Evolutionary conservation across 805 yeast species (phyloP), one percentile per base, ranked within the genome.

Genomic region (Pichia nakasei): DNA sequence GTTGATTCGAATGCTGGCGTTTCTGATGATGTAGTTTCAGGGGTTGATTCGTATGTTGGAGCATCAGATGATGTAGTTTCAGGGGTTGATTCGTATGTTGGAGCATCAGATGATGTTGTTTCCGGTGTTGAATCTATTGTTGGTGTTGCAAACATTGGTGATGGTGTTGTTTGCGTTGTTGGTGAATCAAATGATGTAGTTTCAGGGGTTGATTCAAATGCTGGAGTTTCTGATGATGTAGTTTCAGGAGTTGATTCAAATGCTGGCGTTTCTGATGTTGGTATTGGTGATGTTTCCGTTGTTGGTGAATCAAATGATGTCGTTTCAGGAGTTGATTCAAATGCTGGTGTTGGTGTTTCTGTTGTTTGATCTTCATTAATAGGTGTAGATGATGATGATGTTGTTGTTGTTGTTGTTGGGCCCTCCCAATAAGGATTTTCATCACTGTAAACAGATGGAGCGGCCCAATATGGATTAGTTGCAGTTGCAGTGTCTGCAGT

Each of bases 1-100:
- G 38, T n/a, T n/a, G 38, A 13, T 12, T 26, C 2, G 8, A 36
- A 21, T 5, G 34, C n/a, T 20, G 42, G 21, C n/a, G 37, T 20
- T 9, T 24, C 24, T 34, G 38, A 37, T 12, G 21, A 27, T 27
- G 17, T 17, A 12, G n/a, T n/a, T n/a, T n/a, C n/a, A n/a, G n/a
- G n/a, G n/a, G n/a, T n/a, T n/a, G n/a, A n/a, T n/a, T n/a, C n/a
- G n/a, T n/a, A n/a, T n/a, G n/a, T n/a, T n/a, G n/a, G n/a, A n/a
- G n/a, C n/a, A n/a, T 5, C 32, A 46, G 29, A 5, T 39, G 47
- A 32, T 2, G 44, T 27, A 24, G 42, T 19, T 5, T n/a, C n/a
- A n/a, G n/a, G n/a, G n/a, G 42, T 3, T 17, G 36, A 8, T 9
- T n/a, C n/a, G n/a, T n/a, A n/a, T n/a, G n/a, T n/a, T 47, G 26